Base-by-base conservation (phyloP, 768 basidiomycete species). In the Tulasnella calospora region DNA sequence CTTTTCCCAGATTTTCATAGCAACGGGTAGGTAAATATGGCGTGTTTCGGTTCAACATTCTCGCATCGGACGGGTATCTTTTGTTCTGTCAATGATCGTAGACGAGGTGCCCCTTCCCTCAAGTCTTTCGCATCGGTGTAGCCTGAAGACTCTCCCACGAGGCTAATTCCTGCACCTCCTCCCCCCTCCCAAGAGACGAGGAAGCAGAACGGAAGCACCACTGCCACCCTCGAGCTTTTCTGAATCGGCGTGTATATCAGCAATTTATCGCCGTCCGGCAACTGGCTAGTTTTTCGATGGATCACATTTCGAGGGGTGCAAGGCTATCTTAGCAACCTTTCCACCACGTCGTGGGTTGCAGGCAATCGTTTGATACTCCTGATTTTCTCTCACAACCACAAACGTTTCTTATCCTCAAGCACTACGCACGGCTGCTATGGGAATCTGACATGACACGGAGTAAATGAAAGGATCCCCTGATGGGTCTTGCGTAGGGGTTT, bases 241-340 rank as follows among this genome's bases (percentile, higher is more conserved):
- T 67, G 61, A 67, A 67, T 67, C 61, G 61, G 61, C 61, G 33
- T 67, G 61, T 67, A 67, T 67, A 67, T 67, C 61, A 67, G 61
- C 61, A 67, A 67, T 67, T 67, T 67, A 67, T 67, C 61, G 30
- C 61, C 61, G 61, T 67, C 30, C 61, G 61, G 61, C 33, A 35
- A 67, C 61, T 67, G 51, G 13, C 15, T 13, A 9, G 7, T n/a
- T 33, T 27, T 17, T 67, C 30, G 27, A 67, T 7, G 61, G 33
- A 67, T 67, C 61, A 67, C 61, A 67, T 35, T 67, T 27, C 44
- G 44, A 44, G 27, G 23, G 57, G 33, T 67, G 61, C 61, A 67
- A 67, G 61, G 61, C 61, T 67, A 67, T 67, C 33, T n/a, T 67
- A 67, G 30, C 61, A 23, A 35, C 33, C 61, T 27, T 30, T 67